Evolutionary conservation across 2,329 filamentous ascomycete species (phyloP).

Genomic region (Aspergillus sclerotialis): DNA sequence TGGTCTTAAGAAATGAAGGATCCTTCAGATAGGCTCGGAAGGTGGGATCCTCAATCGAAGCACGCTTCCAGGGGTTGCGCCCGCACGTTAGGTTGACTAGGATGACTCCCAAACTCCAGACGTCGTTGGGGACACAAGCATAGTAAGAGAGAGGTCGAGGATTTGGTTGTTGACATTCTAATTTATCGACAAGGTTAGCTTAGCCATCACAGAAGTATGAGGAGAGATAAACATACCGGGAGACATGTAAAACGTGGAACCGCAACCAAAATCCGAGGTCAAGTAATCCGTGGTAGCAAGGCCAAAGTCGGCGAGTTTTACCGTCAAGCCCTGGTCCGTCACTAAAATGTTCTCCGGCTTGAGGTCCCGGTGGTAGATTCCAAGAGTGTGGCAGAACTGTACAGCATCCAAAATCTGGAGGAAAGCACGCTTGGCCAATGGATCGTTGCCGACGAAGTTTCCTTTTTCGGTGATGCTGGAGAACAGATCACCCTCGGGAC

Average conservation of each 20-base stretch:
- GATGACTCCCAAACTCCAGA: constrained; percentile 98
- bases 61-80: constrained; percentile 98
- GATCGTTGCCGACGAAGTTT: constrained; percentile 88
- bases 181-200: constrained; percentile 13
- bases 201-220: constrained; percentile 1
- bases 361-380: constrained; percentile 94
- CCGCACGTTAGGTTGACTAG: constrained; percentile 96
- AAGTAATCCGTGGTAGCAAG: constrained; percentile 76
- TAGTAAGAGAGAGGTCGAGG: constrained; percentile 69
- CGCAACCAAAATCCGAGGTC: constrained; percentile 93
- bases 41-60: constrained; percentile 85
- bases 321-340: constrained; percentile 75
- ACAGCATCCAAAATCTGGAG: constrained; percentile 96
- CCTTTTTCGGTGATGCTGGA: constrained; percentile 94
- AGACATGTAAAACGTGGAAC: constrained; percentile 99
- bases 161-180: constrained; percentile 82
- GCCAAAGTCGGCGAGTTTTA: constrained; percentile 96
- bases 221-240: constrained; percentile 62
- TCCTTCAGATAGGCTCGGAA: constrained; percentile 86
- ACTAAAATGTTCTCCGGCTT: constrained; percentile 99
- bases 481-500: constrained; percentile 93
- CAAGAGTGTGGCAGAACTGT: constrained; percentile 83
- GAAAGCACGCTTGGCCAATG: constrained; percentile 77
- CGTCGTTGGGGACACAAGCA: constrained; percentile 87
- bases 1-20: constrained; percentile 81